These are phyloP conservation scores for Bipolaris victoriae DNA, from an alignment of 2,329 filamentous ascomycete species.

Conservation along the genomic window DNA sequence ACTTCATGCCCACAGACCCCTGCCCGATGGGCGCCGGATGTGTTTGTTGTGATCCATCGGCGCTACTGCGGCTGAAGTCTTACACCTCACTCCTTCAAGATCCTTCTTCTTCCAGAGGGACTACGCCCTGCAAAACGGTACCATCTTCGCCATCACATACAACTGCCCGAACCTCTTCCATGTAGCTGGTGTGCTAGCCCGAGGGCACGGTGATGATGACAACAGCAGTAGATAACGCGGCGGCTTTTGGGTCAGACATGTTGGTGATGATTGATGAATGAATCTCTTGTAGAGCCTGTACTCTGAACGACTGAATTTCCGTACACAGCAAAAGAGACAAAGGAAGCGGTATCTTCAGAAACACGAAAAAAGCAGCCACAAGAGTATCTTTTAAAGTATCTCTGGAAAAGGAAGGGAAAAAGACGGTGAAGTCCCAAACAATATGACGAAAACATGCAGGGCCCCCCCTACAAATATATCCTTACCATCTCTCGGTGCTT, in stretches of 20 bases:
- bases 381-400: background rate
- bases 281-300: background rate
- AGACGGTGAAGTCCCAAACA: background rate
- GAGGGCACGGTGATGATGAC: slow-evolving; percentile 26
- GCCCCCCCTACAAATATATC: background rate
- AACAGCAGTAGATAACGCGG: slow-evolving; percentile 26
- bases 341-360: background rate
- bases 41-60: background rate
- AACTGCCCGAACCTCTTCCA: background rate
- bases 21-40: background rate
- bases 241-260: slow-evolving; percentile 25
- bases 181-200: background rate
- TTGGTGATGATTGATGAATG: background rate
- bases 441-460: background rate
- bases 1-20: background rate
- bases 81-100: background rate
- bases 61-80: background rate
- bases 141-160: background rate
- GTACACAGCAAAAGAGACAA: background rate
- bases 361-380: background rate
- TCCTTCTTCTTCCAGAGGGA: background rate
- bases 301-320: background rate
- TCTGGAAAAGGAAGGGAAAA: background rate
- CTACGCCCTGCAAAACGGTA: background rate
- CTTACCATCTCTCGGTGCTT: no score